Base-by-base conservation (phyloP, 1,284 basidiomycete species). In the Trichosporon sp. region DNA sequence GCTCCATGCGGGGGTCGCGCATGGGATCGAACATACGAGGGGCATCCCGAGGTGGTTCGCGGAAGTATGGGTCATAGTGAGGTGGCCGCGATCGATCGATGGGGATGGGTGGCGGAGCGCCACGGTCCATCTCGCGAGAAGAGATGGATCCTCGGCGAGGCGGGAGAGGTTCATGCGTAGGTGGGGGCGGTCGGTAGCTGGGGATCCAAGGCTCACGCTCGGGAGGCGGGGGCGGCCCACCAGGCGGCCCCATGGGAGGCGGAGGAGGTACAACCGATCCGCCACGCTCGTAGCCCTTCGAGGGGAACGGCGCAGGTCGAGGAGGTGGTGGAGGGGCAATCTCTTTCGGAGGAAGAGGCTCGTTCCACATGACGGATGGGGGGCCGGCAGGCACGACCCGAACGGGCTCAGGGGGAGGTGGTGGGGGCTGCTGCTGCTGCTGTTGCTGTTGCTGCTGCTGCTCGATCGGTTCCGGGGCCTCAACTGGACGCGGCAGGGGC, bases 321-420 rank as follows among this genome's bases (percentile, higher is more conserved):
- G 49, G 49, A 6, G 49, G 49, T 7, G 49, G 49, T n/a, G 49
- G 49, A 27, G 27, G 34, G 10, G 34, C 34, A 16, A 37, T 27
- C 7, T 54, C 49, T 29, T 54, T 54, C 6, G 49, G 49, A 29
- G 49, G 25, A 16, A 54, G 49, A 11, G 49, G 49, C 54, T 61
- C 60, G 54, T 57, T 56, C 60, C 60, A 61, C 56, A 36, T 36
- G 19, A 19, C 59, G n/a, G 9, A 37, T 14, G 9, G 54, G 54
- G 27, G 60, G 49, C 40, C 54, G 54, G 11, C 29, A 31, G 14
- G 36, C 27, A 46, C 36, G 54, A 25, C 37, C 13, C 13, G 54
- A 29, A 23, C 49, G 14, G 54, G 29, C 32, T 56, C 36, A n/a
- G 60, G 27, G 9, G 31, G 27, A 16, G 27, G 36, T 23, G 60